These are phyloP conservation scores for Neurospora sp. DNA, from an alignment of 495 filamentous ascomycete genomes.

Conservation along the genomic window DNA sequence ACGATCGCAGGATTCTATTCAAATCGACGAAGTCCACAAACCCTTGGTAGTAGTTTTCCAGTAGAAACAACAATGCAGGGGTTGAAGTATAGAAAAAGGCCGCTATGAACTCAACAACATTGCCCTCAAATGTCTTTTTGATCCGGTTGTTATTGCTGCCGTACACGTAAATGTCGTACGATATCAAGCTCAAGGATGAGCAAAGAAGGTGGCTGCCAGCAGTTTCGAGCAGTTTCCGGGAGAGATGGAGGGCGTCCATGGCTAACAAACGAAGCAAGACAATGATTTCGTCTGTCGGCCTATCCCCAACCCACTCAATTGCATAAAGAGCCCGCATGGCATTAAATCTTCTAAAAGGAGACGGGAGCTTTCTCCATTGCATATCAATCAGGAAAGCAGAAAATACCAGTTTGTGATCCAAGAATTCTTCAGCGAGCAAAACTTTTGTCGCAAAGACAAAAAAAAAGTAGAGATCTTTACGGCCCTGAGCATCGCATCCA, in stretches of 20 bases:
- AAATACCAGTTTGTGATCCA: not conserved
- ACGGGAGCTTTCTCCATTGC: too few relatives aligned
- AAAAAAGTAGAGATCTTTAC: not conserved
- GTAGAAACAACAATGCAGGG: not conserved
- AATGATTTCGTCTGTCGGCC: not conserved
- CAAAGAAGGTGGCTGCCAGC: not conserved
- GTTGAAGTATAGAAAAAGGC: not conserved
- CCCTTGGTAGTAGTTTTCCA: not conserved
- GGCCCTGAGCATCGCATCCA: fast-evolving
- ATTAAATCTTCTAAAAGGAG: too few relatives aligned
- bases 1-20: not conserved
- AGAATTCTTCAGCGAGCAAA: not conserved
- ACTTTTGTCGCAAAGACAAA: fast-evolving
- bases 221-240: not conserved
- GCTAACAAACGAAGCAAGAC: not conserved
- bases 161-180: not conserved
- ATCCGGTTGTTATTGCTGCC: too few relatives aligned
- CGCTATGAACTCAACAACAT: not conserved
- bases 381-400: not conserved
- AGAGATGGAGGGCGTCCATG: not conserved
- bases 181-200: not conserved
- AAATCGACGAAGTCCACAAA: not conserved
- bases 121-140: too few relatives aligned
- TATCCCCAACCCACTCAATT: not conserved
- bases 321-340: not conserved